Percentiles rank a stretch among this genome's conserved stretches.
phyloP scores from a whole-genome alignment of 169 alveolate species.

The Cryptosporidium sp. region DNA sequence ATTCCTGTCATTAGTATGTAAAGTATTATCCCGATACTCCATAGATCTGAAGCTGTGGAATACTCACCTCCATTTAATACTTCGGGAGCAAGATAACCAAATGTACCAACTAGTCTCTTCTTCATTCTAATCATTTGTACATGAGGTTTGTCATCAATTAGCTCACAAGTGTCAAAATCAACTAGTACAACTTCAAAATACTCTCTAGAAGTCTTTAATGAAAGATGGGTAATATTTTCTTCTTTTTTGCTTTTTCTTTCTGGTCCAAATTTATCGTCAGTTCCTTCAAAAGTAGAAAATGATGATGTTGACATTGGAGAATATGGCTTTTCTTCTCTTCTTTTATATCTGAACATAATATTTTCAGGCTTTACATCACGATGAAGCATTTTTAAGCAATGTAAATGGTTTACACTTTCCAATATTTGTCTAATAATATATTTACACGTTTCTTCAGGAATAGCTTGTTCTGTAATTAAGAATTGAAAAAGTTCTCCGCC shows the following conservation, averaged over 20 bases:
- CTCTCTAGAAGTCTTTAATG: slow-evolving; percentile 63
- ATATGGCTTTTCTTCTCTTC: slow-evolving; percentile 53
- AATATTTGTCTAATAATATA: slow-evolving; percentile 88
- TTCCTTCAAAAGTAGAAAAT: slow-evolving; percentile 74
- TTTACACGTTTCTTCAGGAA: slow-evolving; percentile 90
- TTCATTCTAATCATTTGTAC: slow-evolving; percentile 76
- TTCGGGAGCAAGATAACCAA: slow-evolving; percentile 85
- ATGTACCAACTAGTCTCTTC: slow-evolving; percentile 87
- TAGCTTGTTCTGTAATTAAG: slow-evolving; percentile 86
- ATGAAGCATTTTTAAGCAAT: slow-evolving; percentile 83
- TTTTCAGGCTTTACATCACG: slow-evolving; percentile 89
- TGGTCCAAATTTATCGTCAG: not conserved
- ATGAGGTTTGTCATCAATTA: slow-evolving; percentile 78
- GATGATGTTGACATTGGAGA: slow-evolving; percentile 79
- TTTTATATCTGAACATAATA: slow-evolving; percentile 82
- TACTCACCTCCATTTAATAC: slow-evolving; percentile 86
- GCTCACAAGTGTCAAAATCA: slow-evolving; percentile 87
- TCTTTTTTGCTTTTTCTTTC: slow-evolving; percentile 10
- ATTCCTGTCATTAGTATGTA: slow-evolving; percentile 91
- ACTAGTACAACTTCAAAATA: slow-evolving; percentile 81
- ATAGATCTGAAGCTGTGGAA: slow-evolving; percentile 88
- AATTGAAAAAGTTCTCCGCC: slow-evolving; percentile 92
- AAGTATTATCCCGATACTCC: slow-evolving; percentile 91
- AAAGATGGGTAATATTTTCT: slow-evolving; percentile 51
- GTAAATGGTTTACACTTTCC: slow-evolving; percentile 87